phyloP scores from a whole-genome alignment of 2,329 filamentous ascomycete genomes.

The Cladosporium colombiae region DNA sequence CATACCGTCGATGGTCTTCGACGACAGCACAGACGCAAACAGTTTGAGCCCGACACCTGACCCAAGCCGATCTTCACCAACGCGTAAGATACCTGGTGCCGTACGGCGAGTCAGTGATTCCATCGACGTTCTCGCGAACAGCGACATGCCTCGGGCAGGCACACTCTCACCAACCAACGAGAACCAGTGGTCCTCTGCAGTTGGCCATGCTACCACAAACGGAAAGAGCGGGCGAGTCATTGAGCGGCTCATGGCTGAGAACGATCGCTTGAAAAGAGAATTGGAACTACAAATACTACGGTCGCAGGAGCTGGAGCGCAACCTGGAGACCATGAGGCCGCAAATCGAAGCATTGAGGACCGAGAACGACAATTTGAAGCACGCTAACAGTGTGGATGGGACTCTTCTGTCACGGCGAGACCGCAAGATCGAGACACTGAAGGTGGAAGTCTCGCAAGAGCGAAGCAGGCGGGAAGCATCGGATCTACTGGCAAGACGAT shows the following conservation, averaged over 20 bases:
- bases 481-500: constrained; percentile 58
- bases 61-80: constrained; percentile 8
- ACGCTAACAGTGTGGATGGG: constrained; percentile 71
- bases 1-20: constrained; percentile 19
- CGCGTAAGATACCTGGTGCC: constrained; percentile 4
- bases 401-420: constrained; percentile 71
- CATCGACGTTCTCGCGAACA: constrained; percentile 12
- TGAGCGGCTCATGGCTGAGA: constrained; percentile 77
- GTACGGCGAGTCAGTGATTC: constrained; percentile 16
- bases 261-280: constrained; percentile 74
- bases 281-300: constrained; percentile 45
- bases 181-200: constrained; percentile 62
- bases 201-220: constrained; percentile 65
- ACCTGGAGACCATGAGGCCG: constrained; percentile 66
- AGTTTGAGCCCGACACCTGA: not conserved
- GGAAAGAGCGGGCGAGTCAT: constrained; percentile 79
- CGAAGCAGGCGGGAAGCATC: constrained; percentile 62
- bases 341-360: constrained; percentile 68
- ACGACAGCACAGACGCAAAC: constrained; percentile 7
- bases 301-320: constrained; percentile 70
- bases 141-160: constrained; percentile 13
- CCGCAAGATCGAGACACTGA: constrained; percentile 70
- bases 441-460: constrained; percentile 64
- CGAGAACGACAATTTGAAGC: constrained; percentile 68
- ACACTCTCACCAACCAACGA: constrained; percentile 20